Evolutionary conservation across 441 rosid genomes (phyloP), one percentile per base, ranked within the genome.

Genomic region (Iberis amara): DNA sequence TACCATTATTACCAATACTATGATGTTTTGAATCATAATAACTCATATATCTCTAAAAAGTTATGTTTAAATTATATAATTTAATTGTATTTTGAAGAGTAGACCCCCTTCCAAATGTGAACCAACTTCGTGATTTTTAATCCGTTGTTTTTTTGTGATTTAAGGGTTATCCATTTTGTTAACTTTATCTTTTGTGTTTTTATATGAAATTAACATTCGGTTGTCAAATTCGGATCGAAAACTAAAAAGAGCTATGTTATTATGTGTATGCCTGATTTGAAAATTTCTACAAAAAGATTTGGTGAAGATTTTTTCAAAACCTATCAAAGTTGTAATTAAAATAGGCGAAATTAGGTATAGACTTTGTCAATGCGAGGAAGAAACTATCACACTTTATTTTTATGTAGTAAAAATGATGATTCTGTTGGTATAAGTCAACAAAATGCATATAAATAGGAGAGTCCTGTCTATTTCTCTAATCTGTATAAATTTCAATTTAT

Each of bases 341-440:
- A 57, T 44, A 11, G 8, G 10, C 32, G 5, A 65, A 31, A 65
- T 40, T 64, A 50, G 64, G 66, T 59, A 53, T 59, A 41, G 61
- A 60, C 61, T 47, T 66, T 66, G 61, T 53, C 70, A 58, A 37
- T 48, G n/a, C 2, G 30, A 63, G 14, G 28, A 62, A 7, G 37
- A 62, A 39, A 11, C 12, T 27, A 41, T 57, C 4, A 1, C 28
- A 47, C 39, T 64, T 49, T 64, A 11, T 33, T 26, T 37, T 36
- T 38, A 24, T n/a, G 8, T 1, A 43, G 43, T 55, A 42, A 12
- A 42, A 27, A 51, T 39, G 49, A 58, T 57, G 48, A 58, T 65
- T 53, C 46, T 18, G 47, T 18, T 26, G 7, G 40, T 59, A 12
- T 39, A 66, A 66, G 70, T 66, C 70, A 66, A 53, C 61, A 66